phyloP scores from a whole-genome alignment of 192 early-diverging fungal species.

The Entomortierella lignicola region DNA sequence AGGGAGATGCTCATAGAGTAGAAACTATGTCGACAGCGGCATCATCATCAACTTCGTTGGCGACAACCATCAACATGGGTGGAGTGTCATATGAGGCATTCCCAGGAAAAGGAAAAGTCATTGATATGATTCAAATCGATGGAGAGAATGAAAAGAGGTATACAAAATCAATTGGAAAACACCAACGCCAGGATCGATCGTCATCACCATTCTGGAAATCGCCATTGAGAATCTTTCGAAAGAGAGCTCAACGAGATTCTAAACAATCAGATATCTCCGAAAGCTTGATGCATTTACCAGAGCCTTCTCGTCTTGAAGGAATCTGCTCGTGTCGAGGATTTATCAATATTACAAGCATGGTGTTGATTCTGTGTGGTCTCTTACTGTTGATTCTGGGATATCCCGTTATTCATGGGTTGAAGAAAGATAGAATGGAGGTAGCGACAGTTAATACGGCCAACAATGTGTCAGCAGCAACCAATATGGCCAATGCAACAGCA shows the following conservation, averaged over 20 bases:
- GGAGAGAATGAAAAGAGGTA: background rate
- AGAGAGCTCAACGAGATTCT: slow-evolving; percentile 1
- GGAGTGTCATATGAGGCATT: background rate
- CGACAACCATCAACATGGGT: background rate
- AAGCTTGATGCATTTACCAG: slow-evolving; percentile 39
- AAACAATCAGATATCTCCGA: slow-evolving; percentile 21
- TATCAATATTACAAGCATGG: slow-evolving; percentile 44
- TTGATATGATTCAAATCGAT: background rate
- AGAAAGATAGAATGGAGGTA: slow-evolving; percentile 28
- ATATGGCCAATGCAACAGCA: background rate
- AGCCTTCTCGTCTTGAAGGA: slow-evolving; percentile 32
- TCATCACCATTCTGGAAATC: background rate
- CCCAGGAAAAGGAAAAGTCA: background rate
- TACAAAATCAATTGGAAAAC: background rate
- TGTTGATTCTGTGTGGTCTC: slow-evolving; percentile 31
- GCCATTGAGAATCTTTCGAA: background rate
- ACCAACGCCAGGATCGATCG: background rate
- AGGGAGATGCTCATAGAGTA: background rate
- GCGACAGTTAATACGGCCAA: slow-evolving; percentile 8
- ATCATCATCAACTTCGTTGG: background rate
- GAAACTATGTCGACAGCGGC: background rate
- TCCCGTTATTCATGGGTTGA: slow-evolving; percentile 27
- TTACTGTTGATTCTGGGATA: slow-evolving; percentile 35
- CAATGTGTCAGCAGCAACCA: slow-evolving; percentile 20
- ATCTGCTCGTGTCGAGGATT: slow-evolving; percentile 34